Base-by-base conservation (phyloP, 2,329 filamentous ascomycete species). In the Catunica adiposa region DNA sequence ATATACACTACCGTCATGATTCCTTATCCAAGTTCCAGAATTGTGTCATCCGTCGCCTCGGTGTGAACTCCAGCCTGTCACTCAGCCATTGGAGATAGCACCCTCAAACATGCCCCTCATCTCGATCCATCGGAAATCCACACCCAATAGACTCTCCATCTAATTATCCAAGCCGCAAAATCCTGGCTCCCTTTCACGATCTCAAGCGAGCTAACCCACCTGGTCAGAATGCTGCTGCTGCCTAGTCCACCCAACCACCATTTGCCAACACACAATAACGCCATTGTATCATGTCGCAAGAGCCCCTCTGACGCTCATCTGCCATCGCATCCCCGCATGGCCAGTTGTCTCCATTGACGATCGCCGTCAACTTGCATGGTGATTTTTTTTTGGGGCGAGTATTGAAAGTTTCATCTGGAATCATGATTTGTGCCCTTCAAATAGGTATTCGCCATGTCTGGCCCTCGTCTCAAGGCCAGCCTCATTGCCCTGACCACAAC, bases 221-320 rank as follows among this genome's bases (percentile, higher is more conserved):
- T 48, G 5, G 22, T 11, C 44, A 48, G 5, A 48, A 48, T 20
- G 17, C 44, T 8, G 44, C 44, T 48, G 44, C 44, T 48, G 44
- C 44, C 44, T 48, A 48, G 44, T 25, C 44, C 11, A 34, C 44
- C 44, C 44, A 48, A 48, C 44, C 44, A 48, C 20, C 17, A 48
- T 14, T 25, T 4, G 22, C 44, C 44, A 48, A 25, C 44, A 23
- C 15, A 42, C n/a, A 48, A 23, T 8, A 22, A 23, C 22, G 7
- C 17, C 3, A 48, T 48, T 23, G 44, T 48, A 48, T 23, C 44
- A 48, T 48, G 17, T 48, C 22, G 7, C 44, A 20, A 48, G 11
- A 11, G 5, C 29, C 29, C 29, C 29, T 34, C 11, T 34, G 11
- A 34, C 29, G 29, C 11, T 11, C 29, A 34, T 34, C 29, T 11